phyloP scores from a whole-genome alignment of 2,329 filamentous ascomycete species.

The Teratosphaeria zuluensis region DNA sequence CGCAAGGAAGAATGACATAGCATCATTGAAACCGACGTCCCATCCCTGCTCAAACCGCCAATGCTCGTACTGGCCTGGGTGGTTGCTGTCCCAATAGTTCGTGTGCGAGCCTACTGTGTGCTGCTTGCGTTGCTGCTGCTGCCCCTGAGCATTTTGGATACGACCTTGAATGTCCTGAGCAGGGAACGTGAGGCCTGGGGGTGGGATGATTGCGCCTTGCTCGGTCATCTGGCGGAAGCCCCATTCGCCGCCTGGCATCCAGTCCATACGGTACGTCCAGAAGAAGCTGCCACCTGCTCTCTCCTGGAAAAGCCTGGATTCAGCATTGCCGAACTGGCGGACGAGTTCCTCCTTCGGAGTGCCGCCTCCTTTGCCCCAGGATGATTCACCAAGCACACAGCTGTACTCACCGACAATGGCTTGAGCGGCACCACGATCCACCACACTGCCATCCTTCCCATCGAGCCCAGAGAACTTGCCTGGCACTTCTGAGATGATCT shows the following conservation, averaged over 20 bases:
- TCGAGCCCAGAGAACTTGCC: conserved; percentile 38
- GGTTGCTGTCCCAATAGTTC: conserved; percentile 40
- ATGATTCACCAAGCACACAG: conserved; percentile 44
- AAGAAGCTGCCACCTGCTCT: conserved; percentile 46
- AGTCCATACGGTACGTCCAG: conserved; percentile 54
- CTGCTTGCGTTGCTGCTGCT: conserved; percentile 28
- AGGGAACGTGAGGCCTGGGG: conserved; percentile 30
- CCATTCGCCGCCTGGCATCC: conserved; percentile 54
- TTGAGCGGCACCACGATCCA: conserved; percentile 42
- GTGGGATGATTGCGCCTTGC: conserved; percentile 33
- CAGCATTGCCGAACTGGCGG: conserved; percentile 38
- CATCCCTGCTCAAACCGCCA: conserved; percentile 47
- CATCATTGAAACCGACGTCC: conserved; percentile 48
- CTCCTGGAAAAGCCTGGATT: conserved; percentile 41
- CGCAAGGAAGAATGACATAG: conserved; percentile 41
- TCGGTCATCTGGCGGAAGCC: conserved; percentile 46
- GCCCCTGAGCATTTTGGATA: conserved; percentile 31
- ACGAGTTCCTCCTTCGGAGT: conserved; percentile 31
- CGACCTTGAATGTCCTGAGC: conserved; percentile 29
- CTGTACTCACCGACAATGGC: conserved; percentile 50
- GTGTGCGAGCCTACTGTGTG: conserved; percentile 36
- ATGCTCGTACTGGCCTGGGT: conserved; percentile 41
- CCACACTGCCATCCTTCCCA: conserved; percentile 38
- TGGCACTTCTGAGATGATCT: conserved; percentile 40
- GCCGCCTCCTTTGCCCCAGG: conserved; percentile 33